Evolutionary conservation across 2,329 filamentous ascomycete species (phyloP), one percentile per base, ranked within the genome.

Genomic region (Calcarisporium arbuscula): DNA sequence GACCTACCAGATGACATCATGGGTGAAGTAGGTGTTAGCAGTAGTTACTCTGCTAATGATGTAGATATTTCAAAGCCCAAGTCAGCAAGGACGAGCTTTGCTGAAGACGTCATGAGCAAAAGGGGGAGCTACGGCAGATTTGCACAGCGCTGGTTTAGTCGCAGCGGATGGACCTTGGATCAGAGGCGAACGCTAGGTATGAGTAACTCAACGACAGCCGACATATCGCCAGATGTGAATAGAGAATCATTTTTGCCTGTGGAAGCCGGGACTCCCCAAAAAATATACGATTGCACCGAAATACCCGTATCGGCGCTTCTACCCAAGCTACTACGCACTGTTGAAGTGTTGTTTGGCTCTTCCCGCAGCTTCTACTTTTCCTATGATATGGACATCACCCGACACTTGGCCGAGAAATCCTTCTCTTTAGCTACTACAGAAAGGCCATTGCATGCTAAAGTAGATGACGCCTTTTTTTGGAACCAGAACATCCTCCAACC

Each of bases 301-400:
- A 26, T 27, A 3, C 51, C 35, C 9, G 57, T 60, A 12, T 58
- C 64, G 6, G 49, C 72, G 5, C 61, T 96, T 20, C 66, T 94
- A 9, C 90, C 90, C 2, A 94, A 95, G 52, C 68, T 96, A 25
- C 60, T 98, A 27, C 76, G 83, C 26, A 94, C 85, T 20, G 81
- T 87, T 2, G 85, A 85, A 51, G 76, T 96, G 36, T 76, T 95
- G 40, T 90, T 95, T 52, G 80, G 84, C 2, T 74, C 80, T 5
- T 88, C 83, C 0, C 74, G 74, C 43, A 95, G 86, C 56, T 96
- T 95, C 58, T 96, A 83, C 65, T 98, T 90, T 57, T 89, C 89
- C 1, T 95, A 98, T 56, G 92, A 98, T 45, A 74, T 90, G 54
- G 89, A 98, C 54, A 75, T 98, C 32, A 96, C 92, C 1, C 75